Evolutionary conservation across 345 rosid genomes (phyloP).

Genomic region (Brassica carinata): DNA sequence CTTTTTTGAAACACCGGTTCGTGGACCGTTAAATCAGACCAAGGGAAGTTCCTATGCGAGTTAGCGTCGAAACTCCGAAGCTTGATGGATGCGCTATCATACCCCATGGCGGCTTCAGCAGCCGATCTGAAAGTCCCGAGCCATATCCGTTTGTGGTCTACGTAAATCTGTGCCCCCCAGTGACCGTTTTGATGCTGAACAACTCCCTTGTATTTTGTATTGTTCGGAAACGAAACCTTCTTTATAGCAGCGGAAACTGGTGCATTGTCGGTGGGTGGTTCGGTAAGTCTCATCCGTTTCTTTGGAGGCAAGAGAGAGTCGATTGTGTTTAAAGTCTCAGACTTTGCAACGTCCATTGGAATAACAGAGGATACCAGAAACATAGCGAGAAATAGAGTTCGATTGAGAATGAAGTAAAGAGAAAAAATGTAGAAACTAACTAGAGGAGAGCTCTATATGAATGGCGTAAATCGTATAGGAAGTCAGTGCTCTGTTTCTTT

Average conservation of each 20-base stretch:
- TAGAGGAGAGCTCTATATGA: background rate
- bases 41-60: conserved; percentile 55
- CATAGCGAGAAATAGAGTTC: background rate
- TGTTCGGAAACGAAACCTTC: background rate
- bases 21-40: conserved; percentile 44
- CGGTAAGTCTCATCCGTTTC: background rate
- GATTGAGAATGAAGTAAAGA: background rate
- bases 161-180: conserved; percentile 68
- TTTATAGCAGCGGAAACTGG: background rate
- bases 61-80: conserved; percentile 43
- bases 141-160: conserved; percentile 35
- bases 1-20: conserved; percentile 51
- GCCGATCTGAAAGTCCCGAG: conserved; percentile 64
- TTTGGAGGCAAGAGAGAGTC: conserved; percentile 14
- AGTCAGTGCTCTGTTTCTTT: background rate
- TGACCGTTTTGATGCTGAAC: conserved; percentile 52
- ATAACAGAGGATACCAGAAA: background rate
- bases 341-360: background rate
- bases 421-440: background rate
- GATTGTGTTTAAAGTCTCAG: conserved; percentile 4
- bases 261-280: background rate
- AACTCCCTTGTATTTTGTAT: conserved; percentile 47
- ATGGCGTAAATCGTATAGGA: background rate
- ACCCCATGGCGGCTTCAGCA: conserved; percentile 59
- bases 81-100: conserved; percentile 59